Evolutionary conservation across 192 early-diverging fungal species (phyloP).

Genomic region (Rhizoclosmatium globosum): DNA sequence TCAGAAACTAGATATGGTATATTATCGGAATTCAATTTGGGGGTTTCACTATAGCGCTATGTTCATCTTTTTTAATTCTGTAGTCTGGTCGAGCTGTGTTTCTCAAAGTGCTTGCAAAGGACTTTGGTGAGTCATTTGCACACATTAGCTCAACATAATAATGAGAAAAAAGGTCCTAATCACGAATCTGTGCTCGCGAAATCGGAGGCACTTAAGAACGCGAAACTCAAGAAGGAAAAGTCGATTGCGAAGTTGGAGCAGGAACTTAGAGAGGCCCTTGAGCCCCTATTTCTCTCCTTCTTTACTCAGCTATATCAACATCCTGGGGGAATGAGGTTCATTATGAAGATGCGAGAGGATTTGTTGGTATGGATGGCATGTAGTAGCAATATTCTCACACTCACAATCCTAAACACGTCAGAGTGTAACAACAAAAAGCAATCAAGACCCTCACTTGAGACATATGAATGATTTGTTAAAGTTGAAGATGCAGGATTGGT

Average conservation of each 20-base stretch:
- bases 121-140: slow-evolving; percentile 22
- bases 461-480: slow-evolving; percentile 73
- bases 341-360: slow-evolving; percentile 80
- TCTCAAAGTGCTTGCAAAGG: slow-evolving; percentile 35
- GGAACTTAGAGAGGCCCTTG: slow-evolving; percentile 69
- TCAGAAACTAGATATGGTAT: slow-evolving; percentile 16
- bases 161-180: not conserved
- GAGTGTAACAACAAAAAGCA: slow-evolving; percentile 40
- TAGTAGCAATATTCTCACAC: not conserved
- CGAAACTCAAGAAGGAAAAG: slow-evolving; percentile 21
- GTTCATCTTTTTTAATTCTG: not conserved
- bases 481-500: slow-evolving; percentile 75
- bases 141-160: not conserved
- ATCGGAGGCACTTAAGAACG: slow-evolving; percentile 15
- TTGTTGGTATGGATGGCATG: slow-evolving; percentile 61
- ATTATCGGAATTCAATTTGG: not conserved
- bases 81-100: slow-evolving; percentile 24
- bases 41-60: too few relatives aligned
- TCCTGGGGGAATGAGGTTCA: slow-evolving; percentile 81
- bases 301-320: slow-evolving; percentile 80
- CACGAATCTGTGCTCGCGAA: not conserved
- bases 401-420: slow-evolving; percentile 6
- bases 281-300: slow-evolving; percentile 74
- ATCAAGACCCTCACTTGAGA: slow-evolving; percentile 54
- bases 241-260: slow-evolving; percentile 55